These are phyloP conservation scores for Pseudogymnoascus sp. DNA, from an alignment of 2,329 filamentous ascomycete species.

Conservation along the genomic window DNA sequence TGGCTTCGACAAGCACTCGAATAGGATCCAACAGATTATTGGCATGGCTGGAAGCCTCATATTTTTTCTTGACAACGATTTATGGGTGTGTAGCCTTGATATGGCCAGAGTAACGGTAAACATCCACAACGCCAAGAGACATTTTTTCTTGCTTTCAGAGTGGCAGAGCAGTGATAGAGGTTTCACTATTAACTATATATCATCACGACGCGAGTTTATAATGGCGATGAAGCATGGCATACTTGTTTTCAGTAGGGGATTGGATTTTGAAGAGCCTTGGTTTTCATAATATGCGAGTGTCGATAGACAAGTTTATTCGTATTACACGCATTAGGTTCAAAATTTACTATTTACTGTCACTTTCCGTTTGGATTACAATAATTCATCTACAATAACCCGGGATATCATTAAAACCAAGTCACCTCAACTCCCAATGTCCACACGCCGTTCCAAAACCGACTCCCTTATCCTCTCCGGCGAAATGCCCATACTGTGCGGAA, in stretches of 20 bases:
- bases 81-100: conserved; percentile 26
- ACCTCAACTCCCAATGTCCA: neutral
- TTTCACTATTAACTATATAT: conserved; percentile 16
- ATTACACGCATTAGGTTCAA: too few relatives aligned
- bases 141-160: conserved; percentile 20
- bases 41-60: conserved; percentile 15
- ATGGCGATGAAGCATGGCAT: conserved; percentile 16
- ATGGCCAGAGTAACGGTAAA: neutral
- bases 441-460: neutral
- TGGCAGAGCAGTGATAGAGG: conserved; percentile 15
- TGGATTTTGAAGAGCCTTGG: conserved; percentile 17
- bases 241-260: conserved; percentile 16
- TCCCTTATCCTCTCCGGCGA: neutral
- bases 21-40: conserved; percentile 16
- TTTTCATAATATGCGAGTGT: neutral
- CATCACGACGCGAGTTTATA: conserved; percentile 15
- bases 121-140: conserved; percentile 8
- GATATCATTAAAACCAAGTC: neutral
- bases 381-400: too few relatives aligned
- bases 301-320: too few relatives aligned
- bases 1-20: neutral
- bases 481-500: neutral
- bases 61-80: conserved; percentile 22
- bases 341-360: too few relatives aligned
- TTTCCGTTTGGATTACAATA: too few relatives aligned